phyloP scores from a whole-genome alignment of 139 green algal species.

The Chlorella sp. region DNA sequence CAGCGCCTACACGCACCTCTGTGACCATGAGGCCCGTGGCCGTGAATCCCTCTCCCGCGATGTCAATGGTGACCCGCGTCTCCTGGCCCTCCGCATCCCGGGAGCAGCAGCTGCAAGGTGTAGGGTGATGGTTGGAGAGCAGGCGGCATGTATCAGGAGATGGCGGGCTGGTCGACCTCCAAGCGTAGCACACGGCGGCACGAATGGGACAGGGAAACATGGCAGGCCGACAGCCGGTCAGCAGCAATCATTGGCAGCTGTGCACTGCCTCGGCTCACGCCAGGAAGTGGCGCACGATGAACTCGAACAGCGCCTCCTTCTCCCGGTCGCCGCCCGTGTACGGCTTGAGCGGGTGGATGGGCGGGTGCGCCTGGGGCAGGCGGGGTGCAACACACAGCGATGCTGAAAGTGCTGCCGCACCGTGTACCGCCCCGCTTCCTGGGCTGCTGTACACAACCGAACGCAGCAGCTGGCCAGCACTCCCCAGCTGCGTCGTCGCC shows the following conservation, averaged over 20 bases:
- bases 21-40: conserved; percentile 90
- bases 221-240: not conserved
- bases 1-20: too few relatives aligned
- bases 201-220: not conserved
- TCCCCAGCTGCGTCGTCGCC: too few relatives aligned
- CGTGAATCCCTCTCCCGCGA: conserved; percentile 58
- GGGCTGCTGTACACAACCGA: too few relatives aligned
- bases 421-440: too few relatives aligned
- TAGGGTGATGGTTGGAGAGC: not conserved
- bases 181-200: not conserved
- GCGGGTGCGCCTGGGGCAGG: conserved; percentile 69
- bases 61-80: conserved; percentile 79
- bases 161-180: not conserved
- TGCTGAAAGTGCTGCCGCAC: too few relatives aligned
- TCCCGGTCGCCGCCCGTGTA: conserved; percentile 50
- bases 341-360: conserved; percentile 92
- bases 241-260: not conserved
- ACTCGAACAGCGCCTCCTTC: conserved; percentile 93
- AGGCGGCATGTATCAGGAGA: not conserved
- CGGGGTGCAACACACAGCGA: too few relatives aligned
- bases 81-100: conserved; percentile 88
- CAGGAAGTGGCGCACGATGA: conserved; percentile 94
- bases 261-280: too few relatives aligned
- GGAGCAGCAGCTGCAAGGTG: conserved; percentile 72
- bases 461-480: too few relatives aligned